Evolutionary conservation across 2,329 filamentous ascomycete genomes (phyloP).

Genomic region (Hirsutella thompsonii): DNA sequence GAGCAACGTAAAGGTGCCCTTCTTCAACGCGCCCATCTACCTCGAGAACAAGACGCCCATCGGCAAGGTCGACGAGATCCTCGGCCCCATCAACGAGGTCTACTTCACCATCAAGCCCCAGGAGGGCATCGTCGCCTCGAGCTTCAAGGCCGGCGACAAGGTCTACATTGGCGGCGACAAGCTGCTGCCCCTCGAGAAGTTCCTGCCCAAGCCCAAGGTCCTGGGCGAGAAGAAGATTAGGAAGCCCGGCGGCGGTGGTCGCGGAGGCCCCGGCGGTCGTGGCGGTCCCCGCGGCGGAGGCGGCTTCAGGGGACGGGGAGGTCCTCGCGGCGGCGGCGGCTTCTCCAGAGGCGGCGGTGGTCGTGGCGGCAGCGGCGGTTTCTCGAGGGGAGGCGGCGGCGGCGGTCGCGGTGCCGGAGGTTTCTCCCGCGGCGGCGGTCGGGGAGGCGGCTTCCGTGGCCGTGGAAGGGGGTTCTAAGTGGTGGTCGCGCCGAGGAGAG

Average conservation of each 20-base stretch:
- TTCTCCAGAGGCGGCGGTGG: constrained; percentile 18
- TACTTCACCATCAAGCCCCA: constrained; percentile 97
- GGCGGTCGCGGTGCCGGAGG: constrained; percentile 19
- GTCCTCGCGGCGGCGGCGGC: constrained; percentile 20
- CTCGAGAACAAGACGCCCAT: constrained; percentile 96
- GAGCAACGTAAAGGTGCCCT: constrained; percentile 88
- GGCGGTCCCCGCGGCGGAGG: constrained; percentile 21
- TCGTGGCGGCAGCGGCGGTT: constrained; percentile 11
- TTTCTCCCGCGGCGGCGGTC: constrained; percentile 14
- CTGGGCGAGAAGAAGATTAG: constrained; percentile 45
- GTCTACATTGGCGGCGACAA: constrained; percentile 95
- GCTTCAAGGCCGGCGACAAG: constrained; percentile 93
- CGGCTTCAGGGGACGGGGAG: constrained; percentile 29
- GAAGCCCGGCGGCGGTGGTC: constrained; percentile 44
- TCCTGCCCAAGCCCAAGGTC: constrained; percentile 86
- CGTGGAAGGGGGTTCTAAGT: constrained; percentile 2
- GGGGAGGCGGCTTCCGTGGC: constrained; percentile 16
- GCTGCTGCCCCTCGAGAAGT: constrained; percentile 86
- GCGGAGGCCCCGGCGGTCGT: constrained; percentile 14
- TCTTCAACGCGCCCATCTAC: constrained; percentile 98
- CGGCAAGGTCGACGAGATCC: constrained; percentile 95
- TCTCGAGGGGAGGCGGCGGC: constrained; percentile 7
- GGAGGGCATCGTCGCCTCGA: constrained; percentile 88
- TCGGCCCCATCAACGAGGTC: constrained; percentile 94
- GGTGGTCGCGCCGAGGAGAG: neutral